Evolutionary conservation across 2,329 filamentous ascomycete genomes (phyloP).

Genomic region (Endoconidiophora polonica): DNA sequence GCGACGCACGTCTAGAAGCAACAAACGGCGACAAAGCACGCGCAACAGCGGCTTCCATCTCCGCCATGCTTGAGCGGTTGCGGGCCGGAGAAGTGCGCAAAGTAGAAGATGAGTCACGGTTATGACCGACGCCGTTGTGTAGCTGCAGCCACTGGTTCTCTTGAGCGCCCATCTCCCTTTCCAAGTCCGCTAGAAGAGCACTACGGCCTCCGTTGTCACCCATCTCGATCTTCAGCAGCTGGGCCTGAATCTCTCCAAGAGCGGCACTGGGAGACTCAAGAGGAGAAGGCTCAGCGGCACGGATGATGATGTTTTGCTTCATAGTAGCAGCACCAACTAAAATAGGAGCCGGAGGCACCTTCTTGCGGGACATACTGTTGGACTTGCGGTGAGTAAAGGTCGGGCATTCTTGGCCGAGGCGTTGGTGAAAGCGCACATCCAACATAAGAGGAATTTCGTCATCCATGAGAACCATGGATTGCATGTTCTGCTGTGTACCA

Average conservation of each 20-base stretch:
- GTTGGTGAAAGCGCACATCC: conserved; percentile 31
- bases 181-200: conserved; percentile 39
- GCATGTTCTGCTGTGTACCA: not conserved
- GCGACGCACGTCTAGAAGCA: conserved; percentile 3
- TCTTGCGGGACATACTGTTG: conserved; percentile 29
- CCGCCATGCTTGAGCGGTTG: not conserved
- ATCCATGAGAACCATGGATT: conserved; percentile 26
- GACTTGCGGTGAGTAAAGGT: conserved; percentile 39
- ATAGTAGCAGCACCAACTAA: conserved; percentile 26
- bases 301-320: conserved; percentile 28
- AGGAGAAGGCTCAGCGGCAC: conserved; percentile 33
- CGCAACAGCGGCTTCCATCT: conserved; percentile 1
- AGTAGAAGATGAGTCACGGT: conserved; percentile 34
- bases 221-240: conserved; percentile 31
- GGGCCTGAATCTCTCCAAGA: conserved; percentile 32
- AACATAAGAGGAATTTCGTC: conserved; percentile 5
- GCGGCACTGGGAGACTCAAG: conserved; percentile 35
- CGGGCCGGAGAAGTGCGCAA: conserved; percentile 20
- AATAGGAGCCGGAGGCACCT: conserved; percentile 40
- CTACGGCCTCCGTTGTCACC: not conserved
- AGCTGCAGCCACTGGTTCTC: conserved; percentile 43
- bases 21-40: conserved; percentile 3
- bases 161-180: conserved; percentile 44
- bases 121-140: conserved; percentile 28
- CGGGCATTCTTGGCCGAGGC: conserved; percentile 40